These are phyloP conservation scores for Zea luxurians DNA, from an alignment of 176 grass and related monocot genomes.

Conservation along the genomic window DNA sequence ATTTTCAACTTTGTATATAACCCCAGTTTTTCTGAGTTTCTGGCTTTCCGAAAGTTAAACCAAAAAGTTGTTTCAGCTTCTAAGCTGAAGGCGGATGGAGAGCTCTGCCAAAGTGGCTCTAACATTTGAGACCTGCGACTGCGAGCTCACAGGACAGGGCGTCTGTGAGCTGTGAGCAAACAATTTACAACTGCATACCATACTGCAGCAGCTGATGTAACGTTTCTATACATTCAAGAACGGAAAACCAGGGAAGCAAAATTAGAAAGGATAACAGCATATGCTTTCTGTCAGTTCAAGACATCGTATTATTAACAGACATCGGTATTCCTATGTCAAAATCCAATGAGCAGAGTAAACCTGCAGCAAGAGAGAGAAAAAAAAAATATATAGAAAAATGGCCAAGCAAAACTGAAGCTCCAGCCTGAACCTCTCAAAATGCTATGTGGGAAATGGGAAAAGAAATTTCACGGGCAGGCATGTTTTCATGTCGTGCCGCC, in stretches of 20 bases:
- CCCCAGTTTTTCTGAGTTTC: too few relatives aligned
- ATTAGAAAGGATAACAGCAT: not conserved
- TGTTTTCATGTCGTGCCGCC: not conserved
- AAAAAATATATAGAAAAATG: not conserved
- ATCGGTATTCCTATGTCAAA: not conserved
- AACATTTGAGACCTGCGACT: too few relatives aligned
- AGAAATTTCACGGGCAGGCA: not conserved
- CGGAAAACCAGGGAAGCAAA: not conserved
- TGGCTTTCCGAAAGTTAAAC: too few relatives aligned
- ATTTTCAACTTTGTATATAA: too few relatives aligned
- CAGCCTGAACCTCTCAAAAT: not conserved
- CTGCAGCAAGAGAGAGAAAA: not conserved
- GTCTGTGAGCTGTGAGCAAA: not conserved
- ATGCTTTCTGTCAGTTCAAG: not conserved
- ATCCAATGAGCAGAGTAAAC: not conserved
- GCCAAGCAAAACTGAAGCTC: slow-evolving; percentile 5
- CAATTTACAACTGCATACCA: not conserved
- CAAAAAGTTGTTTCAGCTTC: too few relatives aligned
- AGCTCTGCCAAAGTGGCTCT: too few relatives aligned
- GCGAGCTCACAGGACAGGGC: too few relatives aligned
- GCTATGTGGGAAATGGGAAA: not conserved
- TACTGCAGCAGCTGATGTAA: too few relatives aligned
- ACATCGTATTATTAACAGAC: slow-evolving; percentile 28
- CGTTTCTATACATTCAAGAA: too few relatives aligned
- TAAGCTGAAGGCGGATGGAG: too few relatives aligned